phyloP scores from a whole-genome alignment of 768 basidiomycete species.

The Termitomyces sp. region DNA sequence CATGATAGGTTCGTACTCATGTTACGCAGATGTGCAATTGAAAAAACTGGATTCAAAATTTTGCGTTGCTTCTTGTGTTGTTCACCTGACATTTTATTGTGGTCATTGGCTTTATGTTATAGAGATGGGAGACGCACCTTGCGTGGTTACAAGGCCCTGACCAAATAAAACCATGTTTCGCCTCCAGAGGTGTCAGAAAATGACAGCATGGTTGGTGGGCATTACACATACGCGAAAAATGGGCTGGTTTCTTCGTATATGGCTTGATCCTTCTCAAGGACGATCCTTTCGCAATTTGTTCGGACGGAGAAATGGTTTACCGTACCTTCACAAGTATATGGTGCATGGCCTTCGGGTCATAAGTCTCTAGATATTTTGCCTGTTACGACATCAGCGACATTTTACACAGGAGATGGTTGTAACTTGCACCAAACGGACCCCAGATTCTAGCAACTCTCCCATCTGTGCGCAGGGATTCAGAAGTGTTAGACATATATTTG shows the following conservation, averaged over 20 bases:
- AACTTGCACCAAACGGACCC: constrained; percentile 2
- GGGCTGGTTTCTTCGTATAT: constrained; percentile 3
- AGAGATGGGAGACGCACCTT: neutral
- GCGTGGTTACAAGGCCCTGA: neutral
- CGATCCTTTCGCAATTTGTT: no score
- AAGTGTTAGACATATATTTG: neutral
- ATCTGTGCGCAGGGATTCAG: neutral
- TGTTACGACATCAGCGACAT: neutral
- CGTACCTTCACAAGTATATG: constrained; percentile 29
- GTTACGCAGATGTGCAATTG: no score
- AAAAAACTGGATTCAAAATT: no score
- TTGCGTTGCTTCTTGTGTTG: no score
- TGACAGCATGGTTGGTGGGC: neutral
- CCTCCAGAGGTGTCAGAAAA: neutral
- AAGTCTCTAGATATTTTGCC: constrained; percentile 24
- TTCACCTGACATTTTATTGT: no score
- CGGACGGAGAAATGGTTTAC: constrained; percentile 10
- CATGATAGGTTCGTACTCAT: no score
- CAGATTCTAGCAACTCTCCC: constrained; percentile 1
- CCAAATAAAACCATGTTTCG: neutral
- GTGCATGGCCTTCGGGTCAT: constrained; percentile 30
- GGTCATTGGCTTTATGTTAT: neutral
- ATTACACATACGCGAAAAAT: neutral
- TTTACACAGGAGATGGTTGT: neutral
- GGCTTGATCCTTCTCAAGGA: neutral